Evolutionary conservation across 2,329 filamentous ascomycete genomes (phyloP).

Genomic region (Colletotrichum sp.): DNA sequence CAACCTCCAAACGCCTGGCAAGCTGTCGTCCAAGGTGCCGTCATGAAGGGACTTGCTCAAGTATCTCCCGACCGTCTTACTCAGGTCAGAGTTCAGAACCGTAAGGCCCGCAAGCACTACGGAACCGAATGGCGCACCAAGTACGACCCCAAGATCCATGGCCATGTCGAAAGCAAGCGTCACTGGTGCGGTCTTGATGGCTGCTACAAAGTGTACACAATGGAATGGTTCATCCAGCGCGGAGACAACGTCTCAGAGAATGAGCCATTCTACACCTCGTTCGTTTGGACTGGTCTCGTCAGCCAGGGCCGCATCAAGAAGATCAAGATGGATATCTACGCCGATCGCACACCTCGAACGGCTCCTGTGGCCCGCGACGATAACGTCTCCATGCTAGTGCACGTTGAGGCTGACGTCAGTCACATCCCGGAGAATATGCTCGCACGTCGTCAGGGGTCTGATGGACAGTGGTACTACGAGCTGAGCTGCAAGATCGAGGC

Average conservation of each 20-base stretch:
- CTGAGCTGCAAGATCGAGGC: conserved; percentile 45
- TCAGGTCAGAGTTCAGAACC: conserved; percentile 44
- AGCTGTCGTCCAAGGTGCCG: conserved; percentile 56
- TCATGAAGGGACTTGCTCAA: conserved; percentile 51
- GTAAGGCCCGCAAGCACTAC: conserved; percentile 78
- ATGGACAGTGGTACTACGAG: conserved; percentile 45
- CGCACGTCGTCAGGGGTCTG: conserved; percentile 34
- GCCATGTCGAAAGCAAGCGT: conserved; percentile 34
- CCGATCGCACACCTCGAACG: conserved; percentile 29
- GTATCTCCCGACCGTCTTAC: conserved; percentile 36
- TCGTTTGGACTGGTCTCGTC: conserved; percentile 36
- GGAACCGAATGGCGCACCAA: conserved; percentile 83
- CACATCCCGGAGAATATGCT: conserved; percentile 43
- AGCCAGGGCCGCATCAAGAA: conserved; percentile 35
- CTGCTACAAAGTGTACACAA: conserved; percentile 40
- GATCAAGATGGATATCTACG: conserved; percentile 41
- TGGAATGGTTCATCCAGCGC: conserved; percentile 49
- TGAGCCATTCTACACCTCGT: conserved; percentile 37
- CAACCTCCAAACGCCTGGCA: conserved; percentile 55
- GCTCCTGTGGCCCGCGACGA: conserved; percentile 41
- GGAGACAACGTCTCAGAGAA: conserved; percentile 46
- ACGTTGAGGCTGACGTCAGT: conserved; percentile 44
- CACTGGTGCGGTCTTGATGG: conserved; percentile 42
- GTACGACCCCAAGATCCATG: conserved; percentile 77
- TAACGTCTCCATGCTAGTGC: conserved; percentile 40